Conservation (phyloP, 2,329 filamentous ascomycete species). For the Microdochium trichocladiopsis region DNA sequence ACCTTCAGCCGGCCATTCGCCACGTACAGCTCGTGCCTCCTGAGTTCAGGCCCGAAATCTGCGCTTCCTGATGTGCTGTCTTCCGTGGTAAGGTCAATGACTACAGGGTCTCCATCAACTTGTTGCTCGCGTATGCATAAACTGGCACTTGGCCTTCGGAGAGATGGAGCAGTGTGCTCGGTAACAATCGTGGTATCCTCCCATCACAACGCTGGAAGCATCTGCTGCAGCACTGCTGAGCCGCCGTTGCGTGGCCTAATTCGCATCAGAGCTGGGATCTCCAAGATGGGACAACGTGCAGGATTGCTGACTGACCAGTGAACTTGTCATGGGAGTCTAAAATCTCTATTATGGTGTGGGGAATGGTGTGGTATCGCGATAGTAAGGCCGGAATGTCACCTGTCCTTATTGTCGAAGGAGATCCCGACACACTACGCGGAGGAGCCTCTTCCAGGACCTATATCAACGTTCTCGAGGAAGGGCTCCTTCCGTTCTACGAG, state of each 20-base stretch:
- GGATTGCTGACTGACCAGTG: not conserved
- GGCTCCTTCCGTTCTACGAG: not conserved
- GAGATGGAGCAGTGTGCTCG: not conserved
- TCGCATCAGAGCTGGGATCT: not conserved
- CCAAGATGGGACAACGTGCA: not conserved
- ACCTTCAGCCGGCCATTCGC: not conserved
- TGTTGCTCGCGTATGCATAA: not conserved
- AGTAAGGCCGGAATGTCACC: too few species aligned
- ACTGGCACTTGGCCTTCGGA: not conserved
- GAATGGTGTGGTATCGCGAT: too few species aligned
- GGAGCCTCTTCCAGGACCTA: too few species aligned
- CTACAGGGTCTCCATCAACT: not conserved
- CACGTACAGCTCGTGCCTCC: not conserved
- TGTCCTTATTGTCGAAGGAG: too few species aligned
- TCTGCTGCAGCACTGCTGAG: not conserved
- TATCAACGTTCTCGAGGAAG: not conserved
- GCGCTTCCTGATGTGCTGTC: not conserved
- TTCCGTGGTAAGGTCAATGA: not conserved
- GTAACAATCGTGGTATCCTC: not conserved
- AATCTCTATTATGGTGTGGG: too few species aligned
- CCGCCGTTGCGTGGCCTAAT: not conserved
- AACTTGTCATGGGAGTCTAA: not conserved
- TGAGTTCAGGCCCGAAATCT: not conserved
- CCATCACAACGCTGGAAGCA: not conserved
- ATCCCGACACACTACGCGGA: too few species aligned